These are phyloP conservation scores for Hydnomerulius pinastri DNA, from an alignment of 768 basidiomycete genomes.

Conservation along the genomic window DNA sequence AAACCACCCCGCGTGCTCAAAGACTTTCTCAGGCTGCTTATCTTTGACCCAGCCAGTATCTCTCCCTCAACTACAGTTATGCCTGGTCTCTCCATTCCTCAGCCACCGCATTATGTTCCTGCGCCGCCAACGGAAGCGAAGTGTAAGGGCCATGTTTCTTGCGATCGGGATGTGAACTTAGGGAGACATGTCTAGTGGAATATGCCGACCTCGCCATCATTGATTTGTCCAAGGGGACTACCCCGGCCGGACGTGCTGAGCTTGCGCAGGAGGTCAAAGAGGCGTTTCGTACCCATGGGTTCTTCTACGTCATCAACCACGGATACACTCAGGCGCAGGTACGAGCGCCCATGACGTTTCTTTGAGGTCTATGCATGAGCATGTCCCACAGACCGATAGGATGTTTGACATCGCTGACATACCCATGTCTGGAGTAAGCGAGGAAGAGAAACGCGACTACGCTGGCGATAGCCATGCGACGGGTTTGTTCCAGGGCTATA, in stretches of 20 bases:
- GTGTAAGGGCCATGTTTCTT: conserved; percentile 1
- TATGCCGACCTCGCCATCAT: conserved; percentile 51
- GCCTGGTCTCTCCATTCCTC: conserved; percentile 30
- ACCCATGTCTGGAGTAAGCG: conserved; percentile 38
- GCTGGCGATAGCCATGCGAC: conserved; percentile 38
- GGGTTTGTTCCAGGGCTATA: conserved; percentile 51
- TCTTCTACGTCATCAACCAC: conserved; percentile 39
- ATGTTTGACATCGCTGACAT: conserved; percentile 49
- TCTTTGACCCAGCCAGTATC: neutral
- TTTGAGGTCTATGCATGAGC: conserved; percentile 34
- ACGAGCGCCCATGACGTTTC: conserved; percentile 5
- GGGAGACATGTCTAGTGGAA: conserved; percentile 30
- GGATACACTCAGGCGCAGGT: conserved; percentile 39
- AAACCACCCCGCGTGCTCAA: neutral
- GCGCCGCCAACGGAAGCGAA: conserved; percentile 30
- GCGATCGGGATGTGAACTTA: neutral
- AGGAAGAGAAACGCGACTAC: conserved; percentile 42
- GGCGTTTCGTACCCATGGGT: conserved; percentile 43
- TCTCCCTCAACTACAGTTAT: conserved; percentile 9
- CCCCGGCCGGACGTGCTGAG: conserved; percentile 38
- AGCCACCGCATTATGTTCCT: conserved; percentile 34
- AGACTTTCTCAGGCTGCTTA: neutral
- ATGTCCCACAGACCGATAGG: conserved; percentile 34
- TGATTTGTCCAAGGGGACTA: conserved; percentile 44
- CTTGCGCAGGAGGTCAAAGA: conserved; percentile 42